A percentile compares a stretch with the other conserved stretches of the same genome.
Conservation (phyloP, 108 stramenopile species). For the Fragilariopsis cylindrus region DNA sequence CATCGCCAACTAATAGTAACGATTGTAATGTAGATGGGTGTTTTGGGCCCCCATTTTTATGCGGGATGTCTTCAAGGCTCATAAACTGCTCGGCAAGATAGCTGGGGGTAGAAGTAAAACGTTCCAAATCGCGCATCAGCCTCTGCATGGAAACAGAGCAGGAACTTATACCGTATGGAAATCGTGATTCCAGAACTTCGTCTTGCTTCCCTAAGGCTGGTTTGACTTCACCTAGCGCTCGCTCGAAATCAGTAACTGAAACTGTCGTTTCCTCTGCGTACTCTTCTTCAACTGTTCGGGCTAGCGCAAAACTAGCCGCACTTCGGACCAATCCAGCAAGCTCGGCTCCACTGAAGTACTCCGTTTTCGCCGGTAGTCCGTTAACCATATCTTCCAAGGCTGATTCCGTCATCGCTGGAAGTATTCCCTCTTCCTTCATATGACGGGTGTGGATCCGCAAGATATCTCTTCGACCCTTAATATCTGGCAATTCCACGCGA, state of each 20-base stretch:
- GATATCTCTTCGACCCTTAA: slow-evolving; percentile 72
- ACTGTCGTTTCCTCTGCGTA: slow-evolving; percentile 37
- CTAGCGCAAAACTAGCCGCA: slow-evolving; percentile 85
- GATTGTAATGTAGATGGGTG: slow-evolving; percentile 35
- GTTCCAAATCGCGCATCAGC: slow-evolving; percentile 57
- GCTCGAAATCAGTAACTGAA: slow-evolving; percentile 50
- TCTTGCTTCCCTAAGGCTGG: slow-evolving; percentile 81
- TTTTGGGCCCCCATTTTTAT: background rate
- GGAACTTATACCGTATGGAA: slow-evolving; percentile 66
- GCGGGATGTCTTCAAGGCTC: background rate
- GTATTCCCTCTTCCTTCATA: slow-evolving; percentile 78
- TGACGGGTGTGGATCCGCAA: slow-evolving; percentile 85
- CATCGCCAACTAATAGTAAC: slow-evolving; percentile 66
- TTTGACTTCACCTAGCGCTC: slow-evolving; percentile 60
- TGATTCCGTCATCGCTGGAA: slow-evolving; percentile 48
- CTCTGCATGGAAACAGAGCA: slow-evolving; percentile 62
- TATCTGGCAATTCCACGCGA: slow-evolving; percentile 76
- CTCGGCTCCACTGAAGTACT: slow-evolving; percentile 90
- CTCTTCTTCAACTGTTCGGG: slow-evolving; percentile 46
- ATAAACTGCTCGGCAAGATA: slow-evolving; percentile 1
- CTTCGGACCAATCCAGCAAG: slow-evolving; percentile 85
- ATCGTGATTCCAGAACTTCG: slow-evolving; percentile 60
- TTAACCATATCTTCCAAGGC: slow-evolving; percentile 64
- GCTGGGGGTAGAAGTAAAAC: slow-evolving; percentile 54
- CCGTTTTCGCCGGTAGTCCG: slow-evolving; percentile 65